phyloP scores from a whole-genome alignment of 2,329 filamentous ascomycete species.

The Didymella segeticola region DNA sequence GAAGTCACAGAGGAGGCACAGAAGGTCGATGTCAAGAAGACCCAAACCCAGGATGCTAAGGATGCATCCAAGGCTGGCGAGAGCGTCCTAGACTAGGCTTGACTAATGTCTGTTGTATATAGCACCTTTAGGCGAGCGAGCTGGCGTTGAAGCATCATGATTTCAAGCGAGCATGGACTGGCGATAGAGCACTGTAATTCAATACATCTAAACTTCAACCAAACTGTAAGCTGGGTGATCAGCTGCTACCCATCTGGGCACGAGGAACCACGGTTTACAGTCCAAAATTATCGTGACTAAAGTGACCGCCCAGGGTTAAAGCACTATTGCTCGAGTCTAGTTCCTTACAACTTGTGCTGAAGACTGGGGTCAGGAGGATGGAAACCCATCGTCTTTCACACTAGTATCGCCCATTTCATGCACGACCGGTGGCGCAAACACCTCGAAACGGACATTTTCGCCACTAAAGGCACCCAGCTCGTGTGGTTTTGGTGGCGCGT shows the following conservation, averaged over 20 bases:
- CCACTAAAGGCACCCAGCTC: background rate
- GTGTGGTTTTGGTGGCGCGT: background rate
- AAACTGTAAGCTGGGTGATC: too few relatives aligned
- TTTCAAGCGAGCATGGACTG: constrained; percentile 12
- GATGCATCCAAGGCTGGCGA: constrained; percentile 42
- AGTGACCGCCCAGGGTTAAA: too few relatives aligned
- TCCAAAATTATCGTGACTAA: too few relatives aligned
- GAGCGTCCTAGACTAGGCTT: constrained; percentile 44
- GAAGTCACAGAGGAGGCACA: background rate
- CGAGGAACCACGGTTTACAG: too few relatives aligned
- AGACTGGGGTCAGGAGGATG: background rate
- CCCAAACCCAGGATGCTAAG: constrained; percentile 33
- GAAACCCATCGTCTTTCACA: background rate
- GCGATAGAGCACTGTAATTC: background rate
- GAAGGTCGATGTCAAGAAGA: constrained; percentile 8
- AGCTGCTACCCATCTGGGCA: too few relatives aligned
- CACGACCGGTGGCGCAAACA: background rate
- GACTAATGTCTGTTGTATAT: background rate
- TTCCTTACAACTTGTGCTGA: background rate
- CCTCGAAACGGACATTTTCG: background rate
- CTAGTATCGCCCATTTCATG: background rate
- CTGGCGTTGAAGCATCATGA: background rate
- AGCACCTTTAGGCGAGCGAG: background rate
- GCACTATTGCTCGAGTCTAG: too few relatives aligned
- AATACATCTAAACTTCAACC: background rate